These are phyloP conservation scores for Suillus alpinus DNA, from an alignment of 768 basidiomycete genomes.

Conservation along the genomic window DNA sequence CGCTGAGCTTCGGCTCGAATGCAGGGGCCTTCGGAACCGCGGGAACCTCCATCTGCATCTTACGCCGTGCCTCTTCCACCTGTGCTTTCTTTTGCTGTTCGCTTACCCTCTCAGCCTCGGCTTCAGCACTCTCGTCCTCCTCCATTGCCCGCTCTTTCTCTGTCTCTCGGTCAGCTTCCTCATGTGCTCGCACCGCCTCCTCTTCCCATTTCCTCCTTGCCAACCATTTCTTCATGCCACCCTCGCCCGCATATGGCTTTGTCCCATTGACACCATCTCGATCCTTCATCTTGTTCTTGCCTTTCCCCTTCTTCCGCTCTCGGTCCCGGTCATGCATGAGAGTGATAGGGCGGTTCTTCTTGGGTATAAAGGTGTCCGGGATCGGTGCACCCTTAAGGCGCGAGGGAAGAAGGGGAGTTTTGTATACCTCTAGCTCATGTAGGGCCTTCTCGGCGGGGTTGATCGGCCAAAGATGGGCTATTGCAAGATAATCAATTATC, in stretches of 20 bases:
- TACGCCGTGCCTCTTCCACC: conserved; percentile 7
- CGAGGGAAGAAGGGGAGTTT: conserved; percentile 75
- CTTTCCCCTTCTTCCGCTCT: conserved; percentile 39
- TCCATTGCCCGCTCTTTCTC: conserved; percentile 34
- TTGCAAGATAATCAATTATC: conserved; percentile 16
- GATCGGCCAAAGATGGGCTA: conserved; percentile 32
- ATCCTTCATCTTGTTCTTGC: conserved; percentile 34
- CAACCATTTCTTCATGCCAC: conserved; percentile 75
- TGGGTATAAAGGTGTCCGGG: conserved; percentile 65
- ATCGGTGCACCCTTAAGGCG: conserved; percentile 40
- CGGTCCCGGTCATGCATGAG: conserved; percentile 61
- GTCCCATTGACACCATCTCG: conserved; percentile 45
- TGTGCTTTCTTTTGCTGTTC: conserved; percentile 16
- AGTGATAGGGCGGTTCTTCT: conserved; percentile 38
- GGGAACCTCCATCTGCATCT: conserved; percentile 13
- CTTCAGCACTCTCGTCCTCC: conserved; percentile 31
- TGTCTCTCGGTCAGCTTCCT: conserved; percentile 20
- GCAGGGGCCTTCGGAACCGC: conserved; percentile 14
- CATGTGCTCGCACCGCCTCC: conserved; percentile 34
- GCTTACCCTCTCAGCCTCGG: conserved; percentile 13
- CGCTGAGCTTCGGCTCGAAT: conserved; percentile 19
- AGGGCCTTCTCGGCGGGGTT: conserved; percentile 65
- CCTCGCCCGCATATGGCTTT: conserved; percentile 78
- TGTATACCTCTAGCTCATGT: conserved; percentile 73
- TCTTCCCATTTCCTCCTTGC: conserved; percentile 60